Conservation (phyloP, 805 yeast genomes). For the Candida ascalaphidarum region DNA sequence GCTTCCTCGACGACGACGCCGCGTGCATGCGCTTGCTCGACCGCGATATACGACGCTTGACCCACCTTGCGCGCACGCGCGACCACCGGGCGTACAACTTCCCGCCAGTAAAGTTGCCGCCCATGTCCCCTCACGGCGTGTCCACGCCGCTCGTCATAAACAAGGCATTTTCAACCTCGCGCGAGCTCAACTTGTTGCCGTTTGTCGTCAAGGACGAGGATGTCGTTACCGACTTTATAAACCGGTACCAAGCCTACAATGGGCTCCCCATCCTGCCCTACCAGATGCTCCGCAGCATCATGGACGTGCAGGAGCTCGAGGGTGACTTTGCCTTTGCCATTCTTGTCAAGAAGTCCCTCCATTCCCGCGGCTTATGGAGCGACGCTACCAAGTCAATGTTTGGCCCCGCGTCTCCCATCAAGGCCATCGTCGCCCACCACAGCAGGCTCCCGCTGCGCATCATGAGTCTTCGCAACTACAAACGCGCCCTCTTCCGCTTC, state of each 20-base stretch:
- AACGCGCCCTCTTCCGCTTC: slow-evolving; percentile 3
- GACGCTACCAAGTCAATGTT: slow-evolving; percentile 3
- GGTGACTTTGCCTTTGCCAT: slow-evolving; percentile 5
- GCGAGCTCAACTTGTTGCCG: slow-evolving; percentile 4
- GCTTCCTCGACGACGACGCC: background rate
- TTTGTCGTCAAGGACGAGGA: slow-evolving; percentile 3
- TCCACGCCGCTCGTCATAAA: slow-evolving; percentile 5
- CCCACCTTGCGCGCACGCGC: slow-evolving; percentile 7
- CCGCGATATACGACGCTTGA: slow-evolving; percentile 2
- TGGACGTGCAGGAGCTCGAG: too few species aligned
- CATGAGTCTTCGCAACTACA: slow-evolving; percentile 4
- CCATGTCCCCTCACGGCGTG: too few species aligned
- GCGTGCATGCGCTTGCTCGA: slow-evolving; percentile 1
- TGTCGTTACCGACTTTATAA: slow-evolving; percentile 3
- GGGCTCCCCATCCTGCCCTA: slow-evolving; percentile 2
- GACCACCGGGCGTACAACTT: too few species aligned
- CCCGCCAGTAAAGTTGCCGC: too few species aligned
- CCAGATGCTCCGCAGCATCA: too few species aligned
- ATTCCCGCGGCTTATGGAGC: background rate
- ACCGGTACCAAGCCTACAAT: background rate
- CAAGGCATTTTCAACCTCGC: slow-evolving; percentile 4
- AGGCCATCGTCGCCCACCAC: slow-evolving; percentile 6
- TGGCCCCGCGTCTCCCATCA: too few species aligned
- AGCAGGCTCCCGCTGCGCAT: slow-evolving; percentile 5
- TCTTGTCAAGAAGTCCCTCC: slow-evolving; percentile 1